These are phyloP conservation scores for Jimgerdemannia lactiflua DNA, from an alignment of 192 early-diverging fungal species.

Conservation along the genomic window DNA sequence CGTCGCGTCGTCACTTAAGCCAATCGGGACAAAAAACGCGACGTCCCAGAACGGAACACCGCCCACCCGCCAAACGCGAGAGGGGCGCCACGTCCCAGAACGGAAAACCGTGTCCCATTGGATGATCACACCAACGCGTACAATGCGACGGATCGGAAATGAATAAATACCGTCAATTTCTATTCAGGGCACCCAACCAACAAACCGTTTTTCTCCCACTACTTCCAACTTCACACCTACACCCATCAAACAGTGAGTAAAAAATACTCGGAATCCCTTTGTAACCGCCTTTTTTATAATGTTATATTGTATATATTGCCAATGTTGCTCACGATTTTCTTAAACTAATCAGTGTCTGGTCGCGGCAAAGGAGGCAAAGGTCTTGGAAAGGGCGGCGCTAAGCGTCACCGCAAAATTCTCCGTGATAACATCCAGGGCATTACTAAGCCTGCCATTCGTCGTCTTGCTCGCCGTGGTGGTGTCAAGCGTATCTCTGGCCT, in stretches of 20 bases:
- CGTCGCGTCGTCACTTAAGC: too few species aligned
- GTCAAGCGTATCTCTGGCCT: constrained; percentile 99
- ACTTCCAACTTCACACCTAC: not conserved
- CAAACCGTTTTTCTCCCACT: not conserved
- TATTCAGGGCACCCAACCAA: not conserved
- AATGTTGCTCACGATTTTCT: not conserved
- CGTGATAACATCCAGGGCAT: constrained; percentile 98
- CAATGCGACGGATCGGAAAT: not conserved
- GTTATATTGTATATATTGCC: not conserved
- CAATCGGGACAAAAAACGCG: too few species aligned
- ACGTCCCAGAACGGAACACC: too few species aligned
- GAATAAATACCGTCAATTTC: not conserved
- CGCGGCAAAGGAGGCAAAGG: constrained; percentile 99
- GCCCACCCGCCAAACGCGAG: too few species aligned
- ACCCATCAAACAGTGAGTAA: not conserved
- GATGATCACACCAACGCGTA: not conserved
- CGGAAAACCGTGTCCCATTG: not conserved
- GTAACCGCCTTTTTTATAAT: not conserved
- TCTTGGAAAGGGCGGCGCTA: constrained; percentile 99
- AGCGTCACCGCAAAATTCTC: constrained; percentile 99
- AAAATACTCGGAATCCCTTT: not conserved
- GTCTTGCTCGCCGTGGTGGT: constrained; percentile 99
- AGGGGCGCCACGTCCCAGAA: not conserved
- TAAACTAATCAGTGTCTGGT: constrained; percentile 78
- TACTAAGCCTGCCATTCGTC: constrained; percentile 98